Evolutionary conservation across 2,329 filamentous ascomycete species (phyloP).

Genomic region (Davidsoniella neocaledoniae): DNA sequence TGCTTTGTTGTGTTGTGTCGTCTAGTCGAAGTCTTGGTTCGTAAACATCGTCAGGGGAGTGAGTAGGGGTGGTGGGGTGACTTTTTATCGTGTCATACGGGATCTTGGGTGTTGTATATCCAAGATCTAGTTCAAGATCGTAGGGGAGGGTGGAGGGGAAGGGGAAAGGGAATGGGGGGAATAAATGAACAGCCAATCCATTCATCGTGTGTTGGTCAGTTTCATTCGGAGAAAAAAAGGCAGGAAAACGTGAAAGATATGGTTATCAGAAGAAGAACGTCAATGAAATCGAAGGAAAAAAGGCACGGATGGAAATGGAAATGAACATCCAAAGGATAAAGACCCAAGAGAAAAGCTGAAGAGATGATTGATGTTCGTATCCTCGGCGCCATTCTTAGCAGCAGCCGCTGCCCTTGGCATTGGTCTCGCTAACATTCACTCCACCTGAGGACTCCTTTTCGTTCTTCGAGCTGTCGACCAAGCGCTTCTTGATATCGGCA

Average conservation of each 20-base stretch:
- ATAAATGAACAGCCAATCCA: too few species aligned
- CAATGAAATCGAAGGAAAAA: background rate
- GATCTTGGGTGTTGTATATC: too few species aligned
- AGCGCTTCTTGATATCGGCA: slow-evolving; percentile 92
- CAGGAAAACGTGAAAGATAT: background rate
- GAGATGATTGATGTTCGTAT: too few species aligned
- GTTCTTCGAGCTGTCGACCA: slow-evolving; percentile 78
- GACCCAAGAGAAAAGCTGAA: background rate
- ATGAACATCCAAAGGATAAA: background rate
- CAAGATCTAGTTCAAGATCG: too few species aligned
- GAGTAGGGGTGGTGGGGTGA: background rate
- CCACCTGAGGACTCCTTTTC: slow-evolving; percentile 43
- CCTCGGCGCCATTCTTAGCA: slow-evolving; percentile 36
- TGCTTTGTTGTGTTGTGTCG: background rate
- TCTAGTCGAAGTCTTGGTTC: background rate
- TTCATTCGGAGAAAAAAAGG: background rate
- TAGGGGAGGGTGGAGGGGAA: too few species aligned
- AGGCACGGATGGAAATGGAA: background rate
- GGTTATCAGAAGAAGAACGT: background rate
- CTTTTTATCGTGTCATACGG: background rate
- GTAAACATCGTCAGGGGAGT: background rate
- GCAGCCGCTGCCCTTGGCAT: slow-evolving; percentile 50
- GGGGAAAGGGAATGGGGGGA: too few species aligned
- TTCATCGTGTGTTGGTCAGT: background rate
- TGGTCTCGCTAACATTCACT: slow-evolving; percentile 51